phyloP scores from a whole-genome alignment of 1,284 basidiomycete species.

The Cryptococcus sp. region DNA sequence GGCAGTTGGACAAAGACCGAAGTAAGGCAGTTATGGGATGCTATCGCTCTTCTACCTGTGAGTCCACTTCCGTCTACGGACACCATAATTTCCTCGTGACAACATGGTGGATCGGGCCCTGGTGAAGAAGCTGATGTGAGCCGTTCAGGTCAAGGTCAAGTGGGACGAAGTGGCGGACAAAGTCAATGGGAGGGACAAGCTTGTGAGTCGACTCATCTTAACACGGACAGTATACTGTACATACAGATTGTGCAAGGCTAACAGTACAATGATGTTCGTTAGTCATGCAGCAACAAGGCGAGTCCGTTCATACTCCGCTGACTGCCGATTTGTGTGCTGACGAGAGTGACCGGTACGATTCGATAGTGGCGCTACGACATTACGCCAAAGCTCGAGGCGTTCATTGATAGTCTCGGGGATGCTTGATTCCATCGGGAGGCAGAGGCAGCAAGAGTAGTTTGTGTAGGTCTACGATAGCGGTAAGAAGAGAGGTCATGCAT shows the following conservation, averaged over 20 bases:
- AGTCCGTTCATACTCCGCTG: neutral
- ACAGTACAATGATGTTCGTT: slow-evolving; percentile 1
- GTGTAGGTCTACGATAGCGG: neutral
- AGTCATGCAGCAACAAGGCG: slow-evolving; percentile 33
- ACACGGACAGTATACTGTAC: no score
- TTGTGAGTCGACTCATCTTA: slow-evolving; percentile 15
- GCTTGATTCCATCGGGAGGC: neutral
- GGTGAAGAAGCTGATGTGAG: neutral
- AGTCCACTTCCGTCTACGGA: slow-evolving; percentile 1
- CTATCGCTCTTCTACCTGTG: slow-evolving; percentile 20
- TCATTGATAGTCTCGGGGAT: slow-evolving; percentile 29
- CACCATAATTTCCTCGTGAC: neutral
- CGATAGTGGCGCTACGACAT: slow-evolving; percentile 25
- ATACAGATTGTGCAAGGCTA: neutral
- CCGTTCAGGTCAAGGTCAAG: slow-evolving; percentile 14
- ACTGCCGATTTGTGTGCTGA: neutral
- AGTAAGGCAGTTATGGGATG: slow-evolving; percentile 22
- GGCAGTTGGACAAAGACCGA: slow-evolving; percentile 21
- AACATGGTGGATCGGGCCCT: neutral
- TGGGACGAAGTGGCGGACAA: slow-evolving; percentile 23
- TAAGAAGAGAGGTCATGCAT: neutral
- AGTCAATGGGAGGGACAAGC: slow-evolving; percentile 27
- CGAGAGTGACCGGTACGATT: neutral
- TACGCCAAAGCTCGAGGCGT: slow-evolving; percentile 24
- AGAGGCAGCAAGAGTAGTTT: no score